These are phyloP conservation scores for Blastobotrys malaysiensis DNA, from an alignment of 1,139 yeast genomes.

Conservation along the genomic window DNA sequence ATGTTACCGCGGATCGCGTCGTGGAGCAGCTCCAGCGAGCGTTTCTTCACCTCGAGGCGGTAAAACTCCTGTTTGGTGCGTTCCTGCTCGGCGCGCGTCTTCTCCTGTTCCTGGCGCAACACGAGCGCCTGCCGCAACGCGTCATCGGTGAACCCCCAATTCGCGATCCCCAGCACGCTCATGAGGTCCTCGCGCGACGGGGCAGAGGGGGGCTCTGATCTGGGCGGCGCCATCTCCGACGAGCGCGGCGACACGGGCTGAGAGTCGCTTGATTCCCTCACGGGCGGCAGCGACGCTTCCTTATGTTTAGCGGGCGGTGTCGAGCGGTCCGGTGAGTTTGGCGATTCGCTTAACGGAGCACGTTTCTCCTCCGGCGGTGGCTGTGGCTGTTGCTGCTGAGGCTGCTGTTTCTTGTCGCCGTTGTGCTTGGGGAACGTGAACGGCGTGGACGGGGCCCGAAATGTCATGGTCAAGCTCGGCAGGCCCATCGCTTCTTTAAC, in stretches of 20 bases:
- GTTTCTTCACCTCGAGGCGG: constrained; percentile 56
- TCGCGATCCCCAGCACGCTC: constrained; percentile 33
- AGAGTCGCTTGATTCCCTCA: background rate
- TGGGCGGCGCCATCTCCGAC: background rate
- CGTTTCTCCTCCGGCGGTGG: background rate
- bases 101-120: constrained; percentile 70
- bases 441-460: constrained; percentile 5
- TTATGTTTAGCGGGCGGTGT: too few relatives aligned
- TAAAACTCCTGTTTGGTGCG: constrained; percentile 77
- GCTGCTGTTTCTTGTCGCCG: background rate
- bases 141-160: constrained; percentile 59
- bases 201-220: background rate
- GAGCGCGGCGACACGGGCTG: background rate
- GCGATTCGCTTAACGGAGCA: background rate
- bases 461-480: constrained; percentile 10
- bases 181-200: constrained; percentile 5
- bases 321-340: too few relatives aligned
- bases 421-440: background rate
- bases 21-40: constrained; percentile 56
- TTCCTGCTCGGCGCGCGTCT: constrained; percentile 70
- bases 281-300: background rate
- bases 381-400: too few relatives aligned
- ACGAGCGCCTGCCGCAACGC: constrained; percentile 59
- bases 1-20: constrained; percentile 59
- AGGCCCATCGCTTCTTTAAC: constrained; percentile 6